phyloP scores from a whole-genome alignment of 805 yeast genomes.

The Metschnikowia kofuensis region DNA sequence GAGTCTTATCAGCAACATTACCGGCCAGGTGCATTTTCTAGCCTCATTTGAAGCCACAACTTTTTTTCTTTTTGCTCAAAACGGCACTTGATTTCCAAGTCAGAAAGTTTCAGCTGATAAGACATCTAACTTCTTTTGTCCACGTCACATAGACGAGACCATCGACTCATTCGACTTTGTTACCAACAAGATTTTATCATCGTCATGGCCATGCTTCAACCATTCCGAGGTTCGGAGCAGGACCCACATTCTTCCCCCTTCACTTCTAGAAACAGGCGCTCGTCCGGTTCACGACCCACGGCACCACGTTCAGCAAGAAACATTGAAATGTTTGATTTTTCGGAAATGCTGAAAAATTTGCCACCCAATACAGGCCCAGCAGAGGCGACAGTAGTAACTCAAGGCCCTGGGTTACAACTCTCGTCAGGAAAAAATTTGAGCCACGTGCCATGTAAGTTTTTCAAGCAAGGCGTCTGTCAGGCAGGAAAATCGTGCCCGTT shows the following conservation, averaged over 20 bases:
- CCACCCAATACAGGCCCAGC: conserved; percentile 21
- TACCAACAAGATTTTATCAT: neutral
- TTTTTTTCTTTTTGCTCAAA: neutral
- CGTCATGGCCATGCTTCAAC: conserved; percentile 3
- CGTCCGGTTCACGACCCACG: neutral
- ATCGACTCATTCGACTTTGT: neutral
- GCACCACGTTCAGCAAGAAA: conserved; percentile 5
- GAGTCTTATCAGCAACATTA: conserved; percentile 2
- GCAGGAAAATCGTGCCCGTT: conserved; percentile 93
- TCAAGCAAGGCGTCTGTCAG: conserved; percentile 87
- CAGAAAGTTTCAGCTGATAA: neutral
- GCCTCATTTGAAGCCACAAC: neutral
- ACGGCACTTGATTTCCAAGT: neutral
- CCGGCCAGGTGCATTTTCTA: neutral
- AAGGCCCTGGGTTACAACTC: conserved; percentile 5
- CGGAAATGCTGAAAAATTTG: conserved; percentile 10
- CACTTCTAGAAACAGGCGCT: neutral
- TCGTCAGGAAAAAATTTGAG: conserved; percentile 53
- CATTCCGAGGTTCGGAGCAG: conserved; percentile 5
- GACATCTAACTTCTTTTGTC: neutral
- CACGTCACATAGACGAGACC: no score
- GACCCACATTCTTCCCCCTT: neutral
- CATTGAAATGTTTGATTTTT: conserved; percentile 8
- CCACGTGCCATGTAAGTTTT: conserved; percentile 97
- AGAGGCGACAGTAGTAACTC: conserved; percentile 8